Percentiles rank a stretch among this genome's conserved stretches.
Conservation (phyloP, 208 protist genomes). For the Trichomonas vaginalis region DNA sequence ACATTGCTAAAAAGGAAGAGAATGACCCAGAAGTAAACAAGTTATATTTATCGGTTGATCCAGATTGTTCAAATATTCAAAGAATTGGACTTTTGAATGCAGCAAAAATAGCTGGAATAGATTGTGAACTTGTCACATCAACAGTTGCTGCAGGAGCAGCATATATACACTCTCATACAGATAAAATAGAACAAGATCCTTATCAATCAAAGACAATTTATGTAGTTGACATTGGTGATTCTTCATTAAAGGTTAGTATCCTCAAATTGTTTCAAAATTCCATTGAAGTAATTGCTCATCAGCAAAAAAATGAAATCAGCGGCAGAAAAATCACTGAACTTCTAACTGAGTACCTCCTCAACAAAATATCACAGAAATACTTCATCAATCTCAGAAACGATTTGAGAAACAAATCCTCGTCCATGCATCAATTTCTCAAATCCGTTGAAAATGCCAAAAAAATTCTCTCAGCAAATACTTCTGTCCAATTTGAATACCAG, state of each 20-base stretch:
- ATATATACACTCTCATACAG: conserved; percentile 15
- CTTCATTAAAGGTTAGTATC: background rate
- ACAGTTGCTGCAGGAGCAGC: conserved; percentile 23
- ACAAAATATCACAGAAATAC: background rate
- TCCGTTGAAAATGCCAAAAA: background rate
- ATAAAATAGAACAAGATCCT: too few relatives aligned
- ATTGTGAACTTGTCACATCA: conserved; percentile 25
- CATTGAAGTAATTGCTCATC: background rate
- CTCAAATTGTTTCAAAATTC: background rate
- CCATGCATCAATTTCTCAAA: background rate
- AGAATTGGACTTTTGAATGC: conserved; percentile 22
- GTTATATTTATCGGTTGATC: background rate
- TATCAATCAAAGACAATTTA: too few relatives aligned
- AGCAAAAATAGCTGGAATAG: conserved; percentile 20
- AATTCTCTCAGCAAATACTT: background rate
- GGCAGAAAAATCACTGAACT: background rate
- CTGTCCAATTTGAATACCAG: background rate
- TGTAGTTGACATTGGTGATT: background rate
- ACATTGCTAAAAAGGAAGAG: background rate
- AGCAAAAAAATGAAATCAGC: background rate
- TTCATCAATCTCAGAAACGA: background rate
- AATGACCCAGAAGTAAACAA: background rate
- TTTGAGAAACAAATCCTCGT: background rate
- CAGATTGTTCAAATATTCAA: conserved; percentile 23
- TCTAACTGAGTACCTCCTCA: background rate